phyloP scores from a whole-genome alignment of 805 yeast species.

The Komagataella pastoris region DNA sequence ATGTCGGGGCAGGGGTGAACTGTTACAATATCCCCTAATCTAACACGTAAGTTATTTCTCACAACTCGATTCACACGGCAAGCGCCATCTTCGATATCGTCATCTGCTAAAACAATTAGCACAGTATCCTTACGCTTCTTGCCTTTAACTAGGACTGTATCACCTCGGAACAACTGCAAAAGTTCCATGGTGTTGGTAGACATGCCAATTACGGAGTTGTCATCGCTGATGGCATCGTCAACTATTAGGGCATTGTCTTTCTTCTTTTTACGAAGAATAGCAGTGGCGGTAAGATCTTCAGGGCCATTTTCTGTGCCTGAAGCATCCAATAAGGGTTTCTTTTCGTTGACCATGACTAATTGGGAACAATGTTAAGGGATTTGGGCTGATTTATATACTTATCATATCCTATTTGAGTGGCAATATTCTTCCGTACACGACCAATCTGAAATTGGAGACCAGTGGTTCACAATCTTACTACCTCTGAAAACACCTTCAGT shows the following conservation, averaged over 20 bases:
- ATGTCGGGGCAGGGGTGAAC: conserved; percentile 96
- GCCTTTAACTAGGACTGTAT: conserved; percentile 93
- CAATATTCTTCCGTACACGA: neutral
- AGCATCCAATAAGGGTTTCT: conserved; percentile 22
- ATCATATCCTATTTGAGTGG: neutral
- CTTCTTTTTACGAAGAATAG: conserved; percentile 94
- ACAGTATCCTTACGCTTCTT: conserved; percentile 97
- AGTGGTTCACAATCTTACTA: too few species aligned
- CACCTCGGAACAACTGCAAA: conserved; percentile 93
- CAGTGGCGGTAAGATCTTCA: conserved; percentile 70
- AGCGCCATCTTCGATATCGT: conserved; percentile 91
- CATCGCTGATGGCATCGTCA: conserved; percentile 95
- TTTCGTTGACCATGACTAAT: conserved; percentile 14
- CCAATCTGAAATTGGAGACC: neutral
- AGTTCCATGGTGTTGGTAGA: conserved; percentile 91
- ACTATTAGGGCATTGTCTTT: conserved; percentile 88
- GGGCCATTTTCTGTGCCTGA: conserved; percentile 20
- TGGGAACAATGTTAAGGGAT: neutral
- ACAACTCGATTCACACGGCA: conserved; percentile 92
- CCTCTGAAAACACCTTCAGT: too few species aligned
- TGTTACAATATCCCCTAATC: conserved; percentile 86
- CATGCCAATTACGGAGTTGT: conserved; percentile 92
- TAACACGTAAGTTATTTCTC: conserved; percentile 85
- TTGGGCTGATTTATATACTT: neutral
- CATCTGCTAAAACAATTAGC: conserved; percentile 88